These are phyloP conservation scores for Citrus cavaleriei DNA, from an alignment of 345 rosid species.

Conservation along the genomic window DNA sequence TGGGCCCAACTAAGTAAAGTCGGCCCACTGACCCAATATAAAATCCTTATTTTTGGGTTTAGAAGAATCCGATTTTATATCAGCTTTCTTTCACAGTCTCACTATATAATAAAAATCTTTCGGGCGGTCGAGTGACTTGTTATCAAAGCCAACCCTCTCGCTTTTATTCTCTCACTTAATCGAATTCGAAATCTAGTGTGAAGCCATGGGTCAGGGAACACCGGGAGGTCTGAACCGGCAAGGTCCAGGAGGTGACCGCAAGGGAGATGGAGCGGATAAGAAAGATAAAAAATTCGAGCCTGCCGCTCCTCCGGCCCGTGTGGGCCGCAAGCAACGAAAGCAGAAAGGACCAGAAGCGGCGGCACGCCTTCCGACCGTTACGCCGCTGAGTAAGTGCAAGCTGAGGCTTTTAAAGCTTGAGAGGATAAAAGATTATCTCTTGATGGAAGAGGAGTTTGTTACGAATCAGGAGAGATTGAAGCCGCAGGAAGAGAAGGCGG, in stretches of 20 bases:
- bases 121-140: conserved; percentile 1
- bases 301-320: conserved; percentile 86
- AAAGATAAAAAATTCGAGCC: conserved; percentile 95
- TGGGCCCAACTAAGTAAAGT: background rate
- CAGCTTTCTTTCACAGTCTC: too few species aligned
- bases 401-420: conserved; percentile 77
- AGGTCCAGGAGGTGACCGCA: conserved; percentile 65
- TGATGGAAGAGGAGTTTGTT: conserved; percentile 98
- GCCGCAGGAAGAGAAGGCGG: conserved; percentile 96
- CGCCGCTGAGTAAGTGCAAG: conserved; percentile 82
- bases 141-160: conserved; percentile 17
- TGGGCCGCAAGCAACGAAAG: conserved; percentile 80
- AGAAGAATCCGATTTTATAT: too few species aligned
- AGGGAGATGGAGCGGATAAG: conserved; percentile 68
- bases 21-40: background rate
- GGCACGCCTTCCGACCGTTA: conserved; percentile 78
- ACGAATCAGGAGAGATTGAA: conserved; percentile 85
- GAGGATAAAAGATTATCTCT: conserved; percentile 79
- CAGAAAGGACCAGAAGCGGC: conserved; percentile 96
- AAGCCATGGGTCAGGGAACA: conserved; percentile 81
- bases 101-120: too few species aligned
- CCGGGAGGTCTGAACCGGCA: conserved; percentile 81
- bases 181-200: background rate
- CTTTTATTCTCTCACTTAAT: background rate
- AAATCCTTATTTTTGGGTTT: too few species aligned